Base-by-base conservation (phyloP, 305 asterid species). In the Coffea humblotiana region DNA sequence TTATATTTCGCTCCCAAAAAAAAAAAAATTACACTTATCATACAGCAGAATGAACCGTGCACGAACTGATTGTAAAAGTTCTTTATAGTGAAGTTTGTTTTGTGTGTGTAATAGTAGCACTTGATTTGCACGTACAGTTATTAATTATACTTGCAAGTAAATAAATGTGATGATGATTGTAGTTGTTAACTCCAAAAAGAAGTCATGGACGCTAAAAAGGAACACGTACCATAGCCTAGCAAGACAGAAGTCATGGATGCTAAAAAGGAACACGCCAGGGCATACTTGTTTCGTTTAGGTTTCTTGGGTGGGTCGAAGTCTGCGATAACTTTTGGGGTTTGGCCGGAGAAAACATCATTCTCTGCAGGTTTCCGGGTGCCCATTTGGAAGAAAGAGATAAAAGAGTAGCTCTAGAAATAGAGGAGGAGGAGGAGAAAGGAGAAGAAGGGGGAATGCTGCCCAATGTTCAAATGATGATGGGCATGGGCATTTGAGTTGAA, bases 171-270 rank as follows among this genome's bases (percentile, higher is more conserved):
- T 64, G 8, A 64, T 63, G 32, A 32, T 32, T 32, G 32, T 0
- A 56, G 4, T 15, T 18, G 43, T 40, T 40, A 40, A 40, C 5
- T 40, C 6, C 32, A 32, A 21, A 21, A 23, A 1, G 15, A 49
- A 49, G 3, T 16, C 29, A 49, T 27, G 32, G 16, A 6, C 1
- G 32, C 32, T 32, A 32, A 48, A 68, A n/a, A 70, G 9, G 8
- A 7, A 37, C 52, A 10, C 75, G 35, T 86, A 93, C 97, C 97
- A 80, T 91, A 93, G 43, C 97, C 97, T 13, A 91, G 90, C 77
- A 91, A 84, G 85, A 92, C 85, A n/a, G 94, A 91, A 51, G 94
- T 87, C 92, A 91, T 85, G 83, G 95, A 92, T 54, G 97, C 97
- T 29, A 92, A 40, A 81, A 91, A 83, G 9, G 92, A 84, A 81